Base-by-base conservation (phyloP, 768 basidiomycete genomes). In the Wakefieldia striispora region DNA sequence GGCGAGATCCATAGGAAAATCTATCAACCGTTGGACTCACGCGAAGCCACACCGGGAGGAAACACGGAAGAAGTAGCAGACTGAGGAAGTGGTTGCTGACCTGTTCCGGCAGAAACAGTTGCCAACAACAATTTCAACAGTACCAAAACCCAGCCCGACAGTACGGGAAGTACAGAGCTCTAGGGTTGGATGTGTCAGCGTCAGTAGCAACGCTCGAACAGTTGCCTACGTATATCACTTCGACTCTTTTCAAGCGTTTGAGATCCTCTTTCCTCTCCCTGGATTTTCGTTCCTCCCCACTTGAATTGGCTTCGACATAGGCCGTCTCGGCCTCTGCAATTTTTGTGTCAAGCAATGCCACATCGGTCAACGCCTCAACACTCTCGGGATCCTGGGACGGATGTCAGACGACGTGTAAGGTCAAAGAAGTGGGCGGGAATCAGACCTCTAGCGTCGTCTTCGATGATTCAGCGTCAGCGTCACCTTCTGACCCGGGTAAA, bases 71-170 rank as follows among this genome's bases (percentile, higher is more conserved):
- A 84, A 4, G 81, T 80, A 14, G 85, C 80, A 2, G 86, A 82
- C 53, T 81, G 84, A 26, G 84, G 86, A 9, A 71, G 73, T 52
- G 82, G 83, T 40, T 69, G 68, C 29, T 64, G 63, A 51, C 77
- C 72, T 34, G 77, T 81, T 49, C 84, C 82, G 2, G 92, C 91
- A 0, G 93, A 94, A 20, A 97, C 92, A 0, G 95, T 95, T 2
- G 95, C 94, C 41, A 99, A 72, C 13, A 99, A 72, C 12, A 97
- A 75, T 68, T 98, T 98, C 51, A 99, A 75, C 23, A 99, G 71
- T 7, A 98, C 95, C 10, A 97, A 79, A 3, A 97, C 95, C 82
- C 92, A 93, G 37, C 86, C 88, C 19, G 90, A 88, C 38, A 97
- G 69, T 2, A 86, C 82, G 3, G 94, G 89, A 26, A 98, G 76